Evolutionary conservation across 2,329 filamentous ascomycete genomes (phyloP).

Genomic region (Diplocarpon mali): DNA sequence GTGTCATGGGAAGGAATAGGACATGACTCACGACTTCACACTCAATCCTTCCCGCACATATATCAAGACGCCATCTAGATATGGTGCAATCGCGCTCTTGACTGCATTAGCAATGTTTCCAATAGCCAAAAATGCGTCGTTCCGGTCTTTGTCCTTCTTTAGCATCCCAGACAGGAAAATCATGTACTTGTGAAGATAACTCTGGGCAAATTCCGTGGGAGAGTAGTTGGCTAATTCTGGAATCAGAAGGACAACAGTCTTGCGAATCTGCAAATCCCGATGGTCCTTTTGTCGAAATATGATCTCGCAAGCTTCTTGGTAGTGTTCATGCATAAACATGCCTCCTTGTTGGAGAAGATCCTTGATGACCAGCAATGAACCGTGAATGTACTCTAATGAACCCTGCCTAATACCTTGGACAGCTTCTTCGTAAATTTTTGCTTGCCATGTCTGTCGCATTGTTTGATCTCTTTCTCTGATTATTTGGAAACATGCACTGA

Average conservation of each 20-base stretch:
- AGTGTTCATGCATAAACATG: conserved; percentile 98
- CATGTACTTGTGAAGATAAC: conserved; percentile 93
- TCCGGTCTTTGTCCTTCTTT: conserved; percentile 88
- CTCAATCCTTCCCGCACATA: conserved; percentile 88
- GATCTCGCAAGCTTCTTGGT: conserved; percentile 84
- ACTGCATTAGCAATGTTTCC: conserved; percentile 95
- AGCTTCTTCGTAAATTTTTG: conserved; percentile 80
- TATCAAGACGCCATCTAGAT: conserved; percentile 85
- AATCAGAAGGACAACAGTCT: conserved; percentile 83
- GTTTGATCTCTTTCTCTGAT: conserved; percentile 85
- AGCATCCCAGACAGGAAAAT: conserved; percentile 86
- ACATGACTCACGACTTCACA: conserved; percentile 51
- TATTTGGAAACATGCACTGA: conserved; percentile 92
- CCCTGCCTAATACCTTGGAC: conserved; percentile 67
- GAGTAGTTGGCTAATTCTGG: conserved; percentile 89
- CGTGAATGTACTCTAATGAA: conserved; percentile 81
- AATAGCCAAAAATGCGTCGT: conserved; percentile 90
- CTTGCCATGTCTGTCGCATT: conserved; percentile 80
- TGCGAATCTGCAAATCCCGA: conserved; percentile 74
- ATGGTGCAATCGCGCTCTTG: conserved; percentile 87
- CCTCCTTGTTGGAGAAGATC: conserved; percentile 88
- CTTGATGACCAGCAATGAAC: conserved; percentile 85
- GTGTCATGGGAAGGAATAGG: not conserved
- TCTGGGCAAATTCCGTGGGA: conserved; percentile 76
- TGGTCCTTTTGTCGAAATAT: conserved; percentile 90